Base-by-base conservation (phyloP, 2,329 filamentous ascomycete species). In the Scytalidium sp. region DNA sequence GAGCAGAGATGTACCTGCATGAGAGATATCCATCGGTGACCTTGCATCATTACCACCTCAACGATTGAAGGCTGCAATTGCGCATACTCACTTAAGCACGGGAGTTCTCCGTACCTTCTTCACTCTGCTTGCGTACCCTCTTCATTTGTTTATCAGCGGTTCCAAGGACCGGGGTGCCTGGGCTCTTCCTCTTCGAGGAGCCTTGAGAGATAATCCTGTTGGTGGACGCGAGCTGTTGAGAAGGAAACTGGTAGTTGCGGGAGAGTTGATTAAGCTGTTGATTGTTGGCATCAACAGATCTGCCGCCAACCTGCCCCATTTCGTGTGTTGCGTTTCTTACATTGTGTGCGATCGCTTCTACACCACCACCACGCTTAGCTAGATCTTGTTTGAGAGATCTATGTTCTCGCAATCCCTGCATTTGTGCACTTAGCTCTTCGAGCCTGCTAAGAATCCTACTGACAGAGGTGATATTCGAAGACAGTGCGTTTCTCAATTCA, bases 381-480 rank as follows among this genome's bases (percentile, higher is more conserved):
- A n/a, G 11, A 36, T n/a, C 32, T 36, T 8, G 15, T 36, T 8
- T n/a, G 17, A n/a, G 32, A 36, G 17, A 4, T n/a, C 17, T 15
- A 15, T n/a, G 5, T 8, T 36, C 32, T 36, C 32, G 32, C 5
- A 15, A 9, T 8, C 7, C 13, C 17, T n/a, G 32, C 13, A 36
- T n/a, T 4, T 36, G 32, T 36, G 32, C 32, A 36, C 8, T 4
- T 36, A 64, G 45, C 47, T 65, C 13, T 57, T 64, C 13, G 45
- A 47, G 25, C 51, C 47, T 13, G 64, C 64, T 42, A 55, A 58
- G 11, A 41, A 56, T 3, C 64, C 62, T 8, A 55, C 62, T 3
- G 39, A 51, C 23, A 60, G 57, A 45, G 60, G 63, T 32, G 44
- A 54, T 3, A 29, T 64, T 17, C 60, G 62, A 10, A n/a, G 32